A percentile compares a stretch with the other conserved stretches of the same genome.
These are phyloP conservation scores for Pisolithus sp. DNA, from an alignment of 768 basidiomycete species.

Conservation along the genomic window DNA sequence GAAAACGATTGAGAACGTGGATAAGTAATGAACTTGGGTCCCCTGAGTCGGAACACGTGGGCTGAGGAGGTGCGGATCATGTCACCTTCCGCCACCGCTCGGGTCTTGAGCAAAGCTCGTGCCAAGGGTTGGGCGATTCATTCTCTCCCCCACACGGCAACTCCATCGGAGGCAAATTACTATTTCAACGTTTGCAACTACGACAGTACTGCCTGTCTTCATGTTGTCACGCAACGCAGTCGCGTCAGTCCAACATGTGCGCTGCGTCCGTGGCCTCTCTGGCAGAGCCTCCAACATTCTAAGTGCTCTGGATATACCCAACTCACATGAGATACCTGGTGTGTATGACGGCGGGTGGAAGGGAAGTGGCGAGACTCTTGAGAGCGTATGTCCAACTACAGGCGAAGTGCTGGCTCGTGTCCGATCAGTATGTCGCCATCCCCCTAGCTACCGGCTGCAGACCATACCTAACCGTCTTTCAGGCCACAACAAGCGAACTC, in stretches of 20 bases:
- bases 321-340: conserved; percentile 53
- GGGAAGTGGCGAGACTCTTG: conserved; percentile 62
- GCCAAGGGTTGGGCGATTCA: not conserved
- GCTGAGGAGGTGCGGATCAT: too few relatives aligned
- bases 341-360: conserved; percentile 83
- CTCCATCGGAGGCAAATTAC: not conserved
- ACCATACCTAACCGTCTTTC: conserved; percentile 6
- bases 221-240: conserved; percentile 22
- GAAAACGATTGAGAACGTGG: too few relatives aligned
- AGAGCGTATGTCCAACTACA: conserved; percentile 78
- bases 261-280: conserved; percentile 48
- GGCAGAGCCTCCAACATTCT: conserved; percentile 65
- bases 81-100: too few relatives aligned
- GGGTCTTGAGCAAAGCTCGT: too few relatives aligned
- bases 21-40: too few relatives aligned
- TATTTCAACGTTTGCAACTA: not conserved
- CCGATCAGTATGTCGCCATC: conserved; percentile 45
- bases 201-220: not conserved
- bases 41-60: too few relatives aligned
- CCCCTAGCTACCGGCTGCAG: not conserved
- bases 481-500: conserved; percentile 72
- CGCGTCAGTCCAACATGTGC: conserved; percentile 6
- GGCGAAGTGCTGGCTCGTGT: conserved; percentile 79
- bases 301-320: conserved; percentile 53
- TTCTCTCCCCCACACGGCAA: not conserved